phyloP scores from a whole-genome alignment of 441 rosid genomes.

The Isatis lusitanica region DNA sequence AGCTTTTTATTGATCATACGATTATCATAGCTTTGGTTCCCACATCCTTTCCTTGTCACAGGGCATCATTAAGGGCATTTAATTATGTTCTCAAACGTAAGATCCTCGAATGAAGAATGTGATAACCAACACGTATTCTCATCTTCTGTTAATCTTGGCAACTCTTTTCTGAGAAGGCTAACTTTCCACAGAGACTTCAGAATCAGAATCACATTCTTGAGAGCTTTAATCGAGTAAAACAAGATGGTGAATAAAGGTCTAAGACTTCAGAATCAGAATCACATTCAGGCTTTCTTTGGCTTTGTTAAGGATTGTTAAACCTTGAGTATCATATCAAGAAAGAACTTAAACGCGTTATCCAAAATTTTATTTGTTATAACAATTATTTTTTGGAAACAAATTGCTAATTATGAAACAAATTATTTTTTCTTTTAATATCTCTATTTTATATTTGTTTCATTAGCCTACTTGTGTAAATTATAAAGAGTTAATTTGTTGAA shows the following conservation, averaged over 20 bases:
- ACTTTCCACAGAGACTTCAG: conserved; percentile 13
- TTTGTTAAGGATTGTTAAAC: no score
- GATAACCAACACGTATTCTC: not conserved
- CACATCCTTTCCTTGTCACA: conserved; percentile 28
- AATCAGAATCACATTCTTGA: conserved; percentile 4
- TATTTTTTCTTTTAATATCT: no score
- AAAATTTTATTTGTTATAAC: no score
- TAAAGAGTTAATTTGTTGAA: no score
- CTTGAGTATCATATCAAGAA: no score
- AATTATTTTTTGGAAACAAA: no score
- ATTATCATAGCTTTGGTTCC: conserved; percentile 9
- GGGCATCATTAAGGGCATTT: not conserved
- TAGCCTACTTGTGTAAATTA: no score
- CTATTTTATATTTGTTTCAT: no score
- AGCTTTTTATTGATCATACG: not conserved
- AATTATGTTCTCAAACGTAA: conserved; percentile 9
- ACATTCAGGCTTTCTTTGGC: not conserved
- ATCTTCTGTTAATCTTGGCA: not conserved
- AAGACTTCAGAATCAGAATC: conserved; percentile 12
- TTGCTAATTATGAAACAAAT: no score
- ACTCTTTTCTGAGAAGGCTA: not conserved
- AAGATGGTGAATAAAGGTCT: no score
- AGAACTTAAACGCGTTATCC: no score
- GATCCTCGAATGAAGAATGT: not conserved
- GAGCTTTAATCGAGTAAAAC: not conserved